These are phyloP conservation scores for Thermochaetoides thermophila DNA, from an alignment of 495 filamentous ascomycete species.

Conservation along the genomic window DNA sequence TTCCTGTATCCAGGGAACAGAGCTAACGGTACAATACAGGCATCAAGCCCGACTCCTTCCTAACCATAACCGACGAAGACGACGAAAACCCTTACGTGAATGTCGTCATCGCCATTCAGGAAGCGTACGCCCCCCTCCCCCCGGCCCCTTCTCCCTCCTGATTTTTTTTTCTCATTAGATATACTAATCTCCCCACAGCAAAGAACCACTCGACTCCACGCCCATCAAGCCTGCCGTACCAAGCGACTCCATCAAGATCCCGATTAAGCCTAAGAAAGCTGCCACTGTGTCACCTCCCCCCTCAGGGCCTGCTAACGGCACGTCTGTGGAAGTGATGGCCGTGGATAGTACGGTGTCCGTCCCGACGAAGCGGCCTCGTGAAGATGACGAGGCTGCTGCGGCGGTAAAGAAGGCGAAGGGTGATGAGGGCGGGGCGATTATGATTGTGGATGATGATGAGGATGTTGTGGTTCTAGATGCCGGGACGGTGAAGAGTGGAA, in stretches of 20 bases:
- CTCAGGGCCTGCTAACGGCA: no score
- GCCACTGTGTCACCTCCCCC: no score
- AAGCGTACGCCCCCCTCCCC: slow-evolving; percentile 24
- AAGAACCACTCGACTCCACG: slow-evolving; percentile 21
- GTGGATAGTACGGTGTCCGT: no score
- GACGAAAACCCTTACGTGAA: slow-evolving; percentile 74
- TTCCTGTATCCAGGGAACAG: slow-evolving; percentile 3
- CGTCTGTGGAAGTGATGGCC: no score
- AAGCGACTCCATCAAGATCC: slow-evolving; percentile 28
- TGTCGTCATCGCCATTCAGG: slow-evolving; percentile 51
- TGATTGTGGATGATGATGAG: slow-evolving; percentile 27
- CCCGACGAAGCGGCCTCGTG: slow-evolving; percentile 25
- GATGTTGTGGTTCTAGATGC: slow-evolving; percentile 35
- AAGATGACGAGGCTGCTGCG: slow-evolving; percentile 13
- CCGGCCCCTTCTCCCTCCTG: no score
- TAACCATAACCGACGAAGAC: slow-evolving; percentile 75
- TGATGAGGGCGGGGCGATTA: no score
- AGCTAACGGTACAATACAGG: slow-evolving; percentile 24
- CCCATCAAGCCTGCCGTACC: slow-evolving; percentile 22
- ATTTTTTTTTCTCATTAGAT: slow-evolving; percentile 1
- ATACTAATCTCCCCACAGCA: slow-evolving; percentile 11
- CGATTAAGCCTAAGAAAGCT: slow-evolving; percentile 30
- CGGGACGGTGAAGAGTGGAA: no score
- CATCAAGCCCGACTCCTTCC: slow-evolving; percentile 51
- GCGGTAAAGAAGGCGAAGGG: slow-evolving; percentile 31